phyloP scores from a whole-genome alignment of 108 stramenopile species.

The Fragilariopsis cylindrus region DNA sequence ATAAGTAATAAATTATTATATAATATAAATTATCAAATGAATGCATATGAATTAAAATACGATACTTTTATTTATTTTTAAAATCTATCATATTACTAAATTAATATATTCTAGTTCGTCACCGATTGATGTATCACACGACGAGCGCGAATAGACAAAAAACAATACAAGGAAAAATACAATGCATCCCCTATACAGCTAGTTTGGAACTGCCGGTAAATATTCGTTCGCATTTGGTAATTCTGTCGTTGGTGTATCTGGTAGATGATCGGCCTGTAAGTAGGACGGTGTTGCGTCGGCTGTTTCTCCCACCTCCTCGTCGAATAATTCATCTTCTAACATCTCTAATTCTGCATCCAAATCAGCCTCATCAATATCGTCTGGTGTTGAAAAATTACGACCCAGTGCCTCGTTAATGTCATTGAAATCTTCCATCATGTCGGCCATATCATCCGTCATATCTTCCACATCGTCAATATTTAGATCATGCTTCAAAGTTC shows the following conservation, averaged over 20 bases:
- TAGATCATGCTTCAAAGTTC: conserved; percentile 84
- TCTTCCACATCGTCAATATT: conserved; percentile 96
- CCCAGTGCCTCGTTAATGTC: conserved; percentile 97
- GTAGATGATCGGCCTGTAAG: conserved; percentile 52
- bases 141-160: too few species aligned
- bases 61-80: too few species aligned
- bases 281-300: conserved; percentile 61
- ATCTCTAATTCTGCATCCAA: conserved; percentile 96
- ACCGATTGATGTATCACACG: too few species aligned
- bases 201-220: conserved; percentile 52
- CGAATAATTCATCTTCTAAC: conserved; percentile 94
- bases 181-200: background rate
- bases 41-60: too few species aligned
- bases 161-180: too few species aligned
- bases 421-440: conserved; percentile 65
- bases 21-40: too few species aligned
- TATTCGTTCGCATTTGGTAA: conserved; percentile 45
- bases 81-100: too few species aligned
- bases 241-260: conserved; percentile 42
- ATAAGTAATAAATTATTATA: too few species aligned
- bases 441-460: conserved; percentile 81
- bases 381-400: conserved; percentile 90
- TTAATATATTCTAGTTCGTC: too few species aligned
- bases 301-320: conserved; percentile 47
- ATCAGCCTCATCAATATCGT: conserved; percentile 96